A percentile compares a stretch with the other conserved stretches of the same genome.
These are phyloP conservation scores for Ophiostoma angusticollis DNA, from an alignment of 2,329 filamentous ascomycete species.

Conservation along the genomic window DNA sequence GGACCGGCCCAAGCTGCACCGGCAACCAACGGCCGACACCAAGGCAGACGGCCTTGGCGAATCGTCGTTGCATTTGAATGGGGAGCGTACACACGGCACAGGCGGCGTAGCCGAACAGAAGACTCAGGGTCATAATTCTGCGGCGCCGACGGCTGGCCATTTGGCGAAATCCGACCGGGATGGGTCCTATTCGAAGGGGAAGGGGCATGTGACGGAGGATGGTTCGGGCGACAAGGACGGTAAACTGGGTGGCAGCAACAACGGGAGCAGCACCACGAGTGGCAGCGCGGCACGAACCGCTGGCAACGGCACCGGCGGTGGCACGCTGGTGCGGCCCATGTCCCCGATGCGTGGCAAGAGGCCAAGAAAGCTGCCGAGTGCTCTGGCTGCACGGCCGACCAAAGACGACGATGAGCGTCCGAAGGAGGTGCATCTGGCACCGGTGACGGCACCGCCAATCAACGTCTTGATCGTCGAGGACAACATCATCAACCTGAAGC, in stretches of 20 bases:
- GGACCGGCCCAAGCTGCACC: slow-evolving; percentile 48
- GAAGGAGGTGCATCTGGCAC: slow-evolving; percentile 39
- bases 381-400: background rate
- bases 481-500: slow-evolving; percentile 91
- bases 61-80: too few species aligned
- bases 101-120: too few species aligned
- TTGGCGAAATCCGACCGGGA: too few species aligned
- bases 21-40: slow-evolving; percentile 49
- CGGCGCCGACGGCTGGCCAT: background rate
- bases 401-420: slow-evolving; percentile 22
- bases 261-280: background rate
- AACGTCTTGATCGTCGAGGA: slow-evolving; percentile 97
- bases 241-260: background rate
- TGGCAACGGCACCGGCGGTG: background rate
- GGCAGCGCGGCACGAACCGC: background rate
- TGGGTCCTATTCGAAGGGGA: too few species aligned
- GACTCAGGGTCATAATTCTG: background rate
- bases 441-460: slow-evolving; percentile 85
- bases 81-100: too few species aligned
- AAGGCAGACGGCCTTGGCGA: too few species aligned
- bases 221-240: background rate
- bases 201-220: background rate
- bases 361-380: slow-evolving; percentile 32
- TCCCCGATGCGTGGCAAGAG: slow-evolving; percentile 32
- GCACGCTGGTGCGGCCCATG: slow-evolving; percentile 33